Conservation (phyloP, 2,329 filamentous ascomycete species). For the Fulvia fulva region DNA sequence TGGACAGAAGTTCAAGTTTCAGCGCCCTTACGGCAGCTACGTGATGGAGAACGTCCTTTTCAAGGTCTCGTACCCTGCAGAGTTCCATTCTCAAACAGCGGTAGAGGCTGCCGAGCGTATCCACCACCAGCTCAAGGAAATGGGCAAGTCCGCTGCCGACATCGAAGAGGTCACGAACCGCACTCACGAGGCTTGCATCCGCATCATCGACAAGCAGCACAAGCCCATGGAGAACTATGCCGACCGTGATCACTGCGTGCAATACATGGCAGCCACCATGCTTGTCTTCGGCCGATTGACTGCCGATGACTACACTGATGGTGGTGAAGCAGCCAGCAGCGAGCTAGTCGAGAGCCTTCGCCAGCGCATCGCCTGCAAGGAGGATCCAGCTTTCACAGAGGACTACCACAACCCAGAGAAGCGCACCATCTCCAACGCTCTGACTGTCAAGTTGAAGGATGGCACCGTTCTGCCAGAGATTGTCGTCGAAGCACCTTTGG, state of each 20-base stretch:
- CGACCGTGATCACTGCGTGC: slow-evolving; percentile 98
- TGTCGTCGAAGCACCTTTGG: slow-evolving; percentile 88
- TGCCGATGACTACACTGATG: slow-evolving; percentile 89
- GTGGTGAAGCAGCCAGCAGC: slow-evolving; percentile 85
- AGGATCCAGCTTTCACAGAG: slow-evolving; percentile 81
- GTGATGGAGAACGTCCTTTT: slow-evolving; percentile 99
- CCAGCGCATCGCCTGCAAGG: slow-evolving; percentile 90
- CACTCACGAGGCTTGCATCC: slow-evolving; percentile 96
- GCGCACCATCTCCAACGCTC: slow-evolving; percentile 94
- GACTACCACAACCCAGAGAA: slow-evolving; percentile 94
- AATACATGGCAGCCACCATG: slow-evolving; percentile 99
- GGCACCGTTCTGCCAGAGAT: slow-evolving; percentile 88
- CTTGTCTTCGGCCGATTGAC: slow-evolving; percentile 90
- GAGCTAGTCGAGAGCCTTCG: slow-evolving; percentile 85
- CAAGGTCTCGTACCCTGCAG: slow-evolving; percentile 98
- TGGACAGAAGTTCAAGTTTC: slow-evolving; percentile 93
- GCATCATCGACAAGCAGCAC: slow-evolving; percentile 99
- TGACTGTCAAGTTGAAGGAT: slow-evolving; percentile 92
- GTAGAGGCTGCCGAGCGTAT: slow-evolving; percentile 92
- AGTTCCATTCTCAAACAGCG: slow-evolving; percentile 98
- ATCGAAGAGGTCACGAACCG: slow-evolving; percentile 92
- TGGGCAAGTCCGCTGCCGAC: slow-evolving; percentile 88
- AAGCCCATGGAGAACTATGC: slow-evolving; percentile 99
- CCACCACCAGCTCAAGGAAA: slow-evolving; percentile 72
- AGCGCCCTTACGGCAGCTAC: slow-evolving; percentile 93